A percentile compares a stretch with the other conserved stretches of the same genome.
Conservation (phyloP, 441 rosid genomes). For the Syzygium malaccense region DNA sequence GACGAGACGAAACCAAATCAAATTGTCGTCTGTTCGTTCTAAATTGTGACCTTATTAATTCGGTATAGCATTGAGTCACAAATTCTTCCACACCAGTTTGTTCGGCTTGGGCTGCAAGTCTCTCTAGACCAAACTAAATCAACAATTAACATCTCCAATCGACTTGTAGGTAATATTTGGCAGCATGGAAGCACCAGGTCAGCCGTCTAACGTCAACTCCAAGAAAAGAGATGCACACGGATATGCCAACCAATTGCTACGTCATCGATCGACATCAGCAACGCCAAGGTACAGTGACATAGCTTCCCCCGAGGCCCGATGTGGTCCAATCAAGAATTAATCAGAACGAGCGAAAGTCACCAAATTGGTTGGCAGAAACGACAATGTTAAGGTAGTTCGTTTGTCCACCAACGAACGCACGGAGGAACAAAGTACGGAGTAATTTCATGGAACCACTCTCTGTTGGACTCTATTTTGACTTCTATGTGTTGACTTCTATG, state of each 20-base stretch:
- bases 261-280: not conserved
- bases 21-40: rapidly evolving
- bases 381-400: not conserved
- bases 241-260: not conserved
- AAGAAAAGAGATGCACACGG: not conserved
- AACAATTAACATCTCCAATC: not conserved
- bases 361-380: not conserved
- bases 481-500: not conserved
- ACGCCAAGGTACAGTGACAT: not conserved
- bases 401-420: not conserved
- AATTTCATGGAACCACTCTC: not conserved
- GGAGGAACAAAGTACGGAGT: not conserved
- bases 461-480: not conserved
- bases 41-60: not conserved
- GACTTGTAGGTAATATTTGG: not conserved
- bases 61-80: rapidly evolving
- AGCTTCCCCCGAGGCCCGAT: not conserved
- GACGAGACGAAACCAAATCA: rapidly evolving
- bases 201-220: not conserved
- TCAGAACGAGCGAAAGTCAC: not conserved
- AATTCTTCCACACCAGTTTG: not conserved
- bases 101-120: not conserved
- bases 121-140: not conserved
- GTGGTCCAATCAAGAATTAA: not conserved
- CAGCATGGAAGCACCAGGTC: not conserved